Conservation (phyloP, 140 eudicot species). For the Flaveria floridana region DNA sequence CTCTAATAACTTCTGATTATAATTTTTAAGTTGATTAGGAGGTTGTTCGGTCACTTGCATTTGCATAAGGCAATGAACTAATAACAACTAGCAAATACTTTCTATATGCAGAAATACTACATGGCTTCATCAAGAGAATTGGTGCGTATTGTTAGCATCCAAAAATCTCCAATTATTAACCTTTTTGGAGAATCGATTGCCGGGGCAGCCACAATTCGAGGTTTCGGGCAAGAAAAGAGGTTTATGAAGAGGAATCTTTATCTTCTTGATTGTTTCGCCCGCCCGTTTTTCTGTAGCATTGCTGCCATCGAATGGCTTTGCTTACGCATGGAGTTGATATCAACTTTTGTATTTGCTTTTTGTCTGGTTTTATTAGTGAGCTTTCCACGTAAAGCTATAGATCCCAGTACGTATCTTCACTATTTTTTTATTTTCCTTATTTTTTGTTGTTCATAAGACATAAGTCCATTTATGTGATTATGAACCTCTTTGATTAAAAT, state of each 20-base stretch:
- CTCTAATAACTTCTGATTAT: not conserved
- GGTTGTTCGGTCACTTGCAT: constrained; percentile 15
- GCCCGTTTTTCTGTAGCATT: constrained; percentile 93
- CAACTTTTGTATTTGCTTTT: constrained; percentile 87
- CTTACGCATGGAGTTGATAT: constrained; percentile 89
- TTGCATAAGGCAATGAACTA: not conserved
- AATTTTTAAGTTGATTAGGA: constrained; percentile 4
- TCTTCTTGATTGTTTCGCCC: constrained; percentile 87
- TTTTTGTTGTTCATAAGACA: constrained; percentile 9
- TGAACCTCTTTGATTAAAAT: not conserved
- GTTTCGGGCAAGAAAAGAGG: constrained; percentile 95
- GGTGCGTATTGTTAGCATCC: constrained; percentile 92
- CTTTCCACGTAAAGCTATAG: constrained; percentile 87
- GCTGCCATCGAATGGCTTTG: constrained; percentile 99
- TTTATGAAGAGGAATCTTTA: constrained; percentile 91
- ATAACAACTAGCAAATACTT: constrained; percentile 4
- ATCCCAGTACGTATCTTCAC: constrained; percentile 72
- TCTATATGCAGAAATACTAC: constrained; percentile 79
- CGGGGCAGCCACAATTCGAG: constrained; percentile 96
- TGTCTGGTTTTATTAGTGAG: constrained; percentile 90
- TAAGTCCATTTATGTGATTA: not conserved
- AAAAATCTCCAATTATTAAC: constrained; percentile 89
- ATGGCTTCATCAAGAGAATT: constrained; percentile 97
- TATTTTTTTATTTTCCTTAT: not conserved
- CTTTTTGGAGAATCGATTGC: constrained; percentile 92